Base-by-base conservation (phyloP, 139 green algal genomes). In the Diplosphaera chodatii region DNA sequence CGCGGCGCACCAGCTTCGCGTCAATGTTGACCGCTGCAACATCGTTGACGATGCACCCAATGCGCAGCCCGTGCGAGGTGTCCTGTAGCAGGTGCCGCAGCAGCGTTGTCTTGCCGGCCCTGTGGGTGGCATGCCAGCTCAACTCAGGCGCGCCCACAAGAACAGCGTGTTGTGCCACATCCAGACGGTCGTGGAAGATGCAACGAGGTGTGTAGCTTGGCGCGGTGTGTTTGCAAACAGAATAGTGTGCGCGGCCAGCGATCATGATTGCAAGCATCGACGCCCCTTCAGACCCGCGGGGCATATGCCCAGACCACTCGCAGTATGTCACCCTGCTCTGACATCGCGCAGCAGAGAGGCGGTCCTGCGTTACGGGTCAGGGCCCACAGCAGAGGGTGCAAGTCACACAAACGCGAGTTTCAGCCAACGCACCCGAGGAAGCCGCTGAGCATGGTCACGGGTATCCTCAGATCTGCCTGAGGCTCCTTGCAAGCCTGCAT, bases 41-140 rank as follows among this genome's bases (percentile, higher is more conserved):
- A 67, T 98, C 93, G 74, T 98, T 98, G 2, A 98, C 93, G 55
- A 98, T 91, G 77, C 92, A 96, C 0, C 89, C 93, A 32, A 98
- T 91, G 81, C 96, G 96, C 32, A 91, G 74, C 13, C 18, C 48
- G 48, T 59, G 13, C 30, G 74, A 85, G 15, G 41, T 83, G 66
- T 95, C 91, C 66, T 96, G 81, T 65, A 97, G 75, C 32, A 97
- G 67, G 68, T 97, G 78, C 1, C 90, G 82, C 64, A 97, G 81
- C 15, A 97, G 74, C 8, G 92, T 97, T 0, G 92, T 97, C 73
- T 97, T 97, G 63, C 92, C 92, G 88, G 83, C 59, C 27, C 15
- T 32, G 13, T 21, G 68, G 13, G 27, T 63, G 27, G 23, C 4
- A 33, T 48, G 3, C 4, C 18, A 33, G 64, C 31, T 27, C 37